Conservation (phyloP, 495 filamentous ascomycete species). For the Neurospora sp. region DNA sequence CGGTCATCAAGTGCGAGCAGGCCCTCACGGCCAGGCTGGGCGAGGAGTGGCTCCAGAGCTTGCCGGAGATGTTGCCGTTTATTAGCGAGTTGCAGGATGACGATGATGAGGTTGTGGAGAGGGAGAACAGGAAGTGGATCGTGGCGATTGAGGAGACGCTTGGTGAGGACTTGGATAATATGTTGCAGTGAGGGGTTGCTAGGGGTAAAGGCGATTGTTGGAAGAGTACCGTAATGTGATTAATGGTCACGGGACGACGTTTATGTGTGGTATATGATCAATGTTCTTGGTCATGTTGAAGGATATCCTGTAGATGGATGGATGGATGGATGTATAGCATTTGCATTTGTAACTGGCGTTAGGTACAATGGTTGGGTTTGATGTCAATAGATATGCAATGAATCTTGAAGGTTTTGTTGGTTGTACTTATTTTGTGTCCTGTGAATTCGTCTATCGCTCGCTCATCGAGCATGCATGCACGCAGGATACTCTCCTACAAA, state of each 20-base stretch:
- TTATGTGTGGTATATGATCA: not conserved
- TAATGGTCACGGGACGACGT: not conserved
- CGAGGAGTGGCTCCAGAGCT: conserved; percentile 81
- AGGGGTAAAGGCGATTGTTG: not conserved
- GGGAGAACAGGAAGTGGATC: conserved; percentile 79
- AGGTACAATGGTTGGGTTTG: not conserved
- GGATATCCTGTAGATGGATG: not conserved
- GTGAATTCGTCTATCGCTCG: not conserved
- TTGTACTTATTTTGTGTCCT: not conserved
- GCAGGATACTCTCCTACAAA: not conserved
- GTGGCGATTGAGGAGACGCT: conserved; percentile 75
- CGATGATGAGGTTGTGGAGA: conserved; percentile 84
- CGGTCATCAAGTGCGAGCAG: conserved; percentile 69
- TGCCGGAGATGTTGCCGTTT: conserved; percentile 91
- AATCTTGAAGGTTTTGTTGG: not conserved
- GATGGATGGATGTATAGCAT: not conserved
- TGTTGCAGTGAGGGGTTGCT: conserved; percentile 56
- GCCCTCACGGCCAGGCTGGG: conserved; percentile 67
- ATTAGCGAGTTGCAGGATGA: conserved; percentile 94
- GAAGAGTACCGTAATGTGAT: not conserved
- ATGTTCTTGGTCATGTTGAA: not conserved
- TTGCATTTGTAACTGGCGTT: not conserved
- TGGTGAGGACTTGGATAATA: conserved; percentile 78
- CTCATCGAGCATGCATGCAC: not conserved
- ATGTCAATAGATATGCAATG: not conserved